Percentiles rank a stretch among this genome's conserved stretches.
Conservation (phyloP, 2,329 filamentous ascomycete genomes). For the Botrytis fabae region DNA sequence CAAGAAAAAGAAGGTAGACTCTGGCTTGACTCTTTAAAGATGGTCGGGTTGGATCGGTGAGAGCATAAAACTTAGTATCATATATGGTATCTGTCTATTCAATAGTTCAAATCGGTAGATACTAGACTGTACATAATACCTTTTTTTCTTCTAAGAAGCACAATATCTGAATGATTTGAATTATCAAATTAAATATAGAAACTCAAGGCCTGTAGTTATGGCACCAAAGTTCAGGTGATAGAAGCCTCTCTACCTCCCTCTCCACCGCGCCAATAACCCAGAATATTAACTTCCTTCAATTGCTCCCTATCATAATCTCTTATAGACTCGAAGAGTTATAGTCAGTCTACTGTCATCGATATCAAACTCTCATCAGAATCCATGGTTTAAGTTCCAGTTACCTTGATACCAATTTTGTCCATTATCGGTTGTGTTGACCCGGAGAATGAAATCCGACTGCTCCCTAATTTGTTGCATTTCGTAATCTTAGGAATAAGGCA, state of each 20-base stretch:
- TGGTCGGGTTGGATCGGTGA: not conserved
- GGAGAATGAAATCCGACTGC: not conserved
- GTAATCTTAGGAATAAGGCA: not conserved
- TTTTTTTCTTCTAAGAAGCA: not conserved
- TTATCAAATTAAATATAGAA: not conserved
- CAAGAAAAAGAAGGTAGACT: not conserved
- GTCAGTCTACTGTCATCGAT: not conserved
- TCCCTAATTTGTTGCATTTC: not conserved
- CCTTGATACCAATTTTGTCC: not conserved
- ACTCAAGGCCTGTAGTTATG: too few relatives aligned
- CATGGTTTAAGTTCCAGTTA: not conserved
- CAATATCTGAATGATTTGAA: not conserved
- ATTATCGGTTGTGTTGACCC: not conserved
- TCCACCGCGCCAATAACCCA: not conserved
- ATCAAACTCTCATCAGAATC: not conserved
- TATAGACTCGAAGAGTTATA: not conserved
- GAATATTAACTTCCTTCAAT: not conserved
- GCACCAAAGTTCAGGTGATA: not conserved
- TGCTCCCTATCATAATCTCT: not conserved
- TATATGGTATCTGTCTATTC: not conserved
- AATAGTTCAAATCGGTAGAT: not conserved
- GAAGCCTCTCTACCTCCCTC: not conserved
- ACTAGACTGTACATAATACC: not conserved
- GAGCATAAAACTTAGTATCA: not conserved
- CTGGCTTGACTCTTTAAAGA: not conserved